These are phyloP conservation scores for Coemansia umbellata DNA, from an alignment of 192 early-diverging fungal genomes.

Conservation along the genomic window DNA sequence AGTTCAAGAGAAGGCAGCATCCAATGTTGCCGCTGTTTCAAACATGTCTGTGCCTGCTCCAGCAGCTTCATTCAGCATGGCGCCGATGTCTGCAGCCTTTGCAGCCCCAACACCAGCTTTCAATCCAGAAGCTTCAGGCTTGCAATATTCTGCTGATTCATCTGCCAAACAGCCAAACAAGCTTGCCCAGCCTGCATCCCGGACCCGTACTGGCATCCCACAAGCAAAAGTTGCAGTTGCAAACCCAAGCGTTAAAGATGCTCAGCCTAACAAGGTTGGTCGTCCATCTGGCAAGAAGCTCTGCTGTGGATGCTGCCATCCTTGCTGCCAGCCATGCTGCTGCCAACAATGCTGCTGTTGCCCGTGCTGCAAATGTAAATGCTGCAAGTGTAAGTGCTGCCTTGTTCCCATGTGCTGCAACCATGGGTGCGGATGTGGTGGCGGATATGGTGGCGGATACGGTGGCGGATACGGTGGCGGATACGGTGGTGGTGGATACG, in stretches of 20 bases:
- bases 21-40: conserved; percentile 1
- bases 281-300: conserved; percentile 28
- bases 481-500: conserved; percentile 11
- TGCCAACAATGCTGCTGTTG: conserved; percentile 37
- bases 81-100: background rate
- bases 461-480: conserved; percentile 13
- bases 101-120: conserved; percentile 1
- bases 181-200: background rate
- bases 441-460: conserved; percentile 20
- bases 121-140: background rate
- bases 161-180: background rate
- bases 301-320: conserved; percentile 42
- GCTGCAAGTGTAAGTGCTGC: conserved; percentile 48
- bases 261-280: conserved; percentile 1
- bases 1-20: background rate
- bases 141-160: background rate
- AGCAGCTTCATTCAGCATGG: background rate
- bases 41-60: background rate
- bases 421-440: conserved; percentile 7
- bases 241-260: background rate
- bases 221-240: background rate
- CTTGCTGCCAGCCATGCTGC: conserved; percentile 34
- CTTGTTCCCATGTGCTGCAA: conserved; percentile 33
- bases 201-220: background rate
- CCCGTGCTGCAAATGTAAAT: conserved; percentile 31